These are phyloP conservation scores for Alternaria gansuensis DNA, from an alignment of 2,329 filamentous ascomycete genomes.

Conservation along the genomic window DNA sequence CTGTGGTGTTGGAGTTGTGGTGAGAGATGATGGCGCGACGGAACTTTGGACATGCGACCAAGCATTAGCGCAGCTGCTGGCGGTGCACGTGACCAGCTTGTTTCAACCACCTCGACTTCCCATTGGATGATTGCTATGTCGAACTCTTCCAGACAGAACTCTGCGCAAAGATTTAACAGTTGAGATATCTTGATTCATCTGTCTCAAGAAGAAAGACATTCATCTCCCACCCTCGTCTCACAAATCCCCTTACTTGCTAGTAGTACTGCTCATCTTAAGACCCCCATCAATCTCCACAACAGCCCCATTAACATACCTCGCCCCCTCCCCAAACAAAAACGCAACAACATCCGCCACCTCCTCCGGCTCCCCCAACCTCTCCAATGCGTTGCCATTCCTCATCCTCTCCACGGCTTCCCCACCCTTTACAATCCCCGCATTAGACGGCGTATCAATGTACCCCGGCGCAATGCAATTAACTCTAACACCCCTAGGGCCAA, in stretches of 20 bases:
- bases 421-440: slow-evolving; percentile 61
- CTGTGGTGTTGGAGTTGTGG: slow-evolving; percentile 20
- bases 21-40: slow-evolving; percentile 19
- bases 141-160: neutral
- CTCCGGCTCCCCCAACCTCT: slow-evolving; percentile 56
- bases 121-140: neutral
- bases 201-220: neutral
- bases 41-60: slow-evolving; percentile 29
- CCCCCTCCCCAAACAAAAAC: slow-evolving; percentile 59
- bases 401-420: slow-evolving; percentile 55
- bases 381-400: slow-evolving; percentile 54
- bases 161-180: neutral
- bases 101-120: slow-evolving; percentile 1
- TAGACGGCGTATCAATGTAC: slow-evolving; percentile 59
- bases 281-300: slow-evolving; percentile 61
- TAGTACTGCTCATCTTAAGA: slow-evolving; percentile 44
- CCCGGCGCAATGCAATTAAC: slow-evolving; percentile 50
- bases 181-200: no score
- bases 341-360: slow-evolving; percentile 62
- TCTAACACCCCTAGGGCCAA: slow-evolving; percentile 44
- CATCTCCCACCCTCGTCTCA: no score
- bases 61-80: slow-evolving; percentile 21
- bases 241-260: slow-evolving; percentile 24
- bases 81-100: slow-evolving; percentile 59
- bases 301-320: slow-evolving; percentile 59